A percentile compares a stretch with the other conserved stretches of the same genome.
Conservation (phyloP, 2,329 filamentous ascomycete species). For the Phialemoniopsis sp. region DNA sequence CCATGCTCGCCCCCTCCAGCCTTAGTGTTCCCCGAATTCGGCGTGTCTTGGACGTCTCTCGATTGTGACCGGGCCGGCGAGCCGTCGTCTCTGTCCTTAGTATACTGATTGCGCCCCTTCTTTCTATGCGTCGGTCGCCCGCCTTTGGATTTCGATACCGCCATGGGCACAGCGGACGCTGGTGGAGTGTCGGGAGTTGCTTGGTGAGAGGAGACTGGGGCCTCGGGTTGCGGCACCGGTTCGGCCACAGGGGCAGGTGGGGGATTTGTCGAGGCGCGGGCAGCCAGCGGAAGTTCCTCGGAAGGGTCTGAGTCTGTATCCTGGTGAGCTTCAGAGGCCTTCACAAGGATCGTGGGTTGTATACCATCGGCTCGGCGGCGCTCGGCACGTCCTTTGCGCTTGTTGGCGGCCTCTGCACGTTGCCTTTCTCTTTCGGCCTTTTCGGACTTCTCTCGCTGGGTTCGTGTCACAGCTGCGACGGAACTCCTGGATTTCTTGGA, state of each 20-base stretch:
- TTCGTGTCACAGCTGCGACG: constrained; percentile 40
- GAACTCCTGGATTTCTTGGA: constrained; percentile 55
- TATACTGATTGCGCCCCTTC: constrained; percentile 77
- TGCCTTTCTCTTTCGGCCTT: constrained; percentile 73
- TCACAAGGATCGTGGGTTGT: constrained; percentile 16
- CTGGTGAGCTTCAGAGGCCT: constrained; percentile 28
- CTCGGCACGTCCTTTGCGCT: constrained; percentile 78
- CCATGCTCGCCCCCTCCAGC: constrained; percentile 23
- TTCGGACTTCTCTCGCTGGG: constrained; percentile 59
- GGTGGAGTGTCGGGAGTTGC: constrained; percentile 44
- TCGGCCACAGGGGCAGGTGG: constrained; percentile 9
- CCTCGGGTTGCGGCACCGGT: constrained; percentile 29
- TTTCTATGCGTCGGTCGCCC: constrained; percentile 60
- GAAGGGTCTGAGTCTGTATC: constrained; percentile 65
- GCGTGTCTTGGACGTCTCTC: constrained; percentile 43
- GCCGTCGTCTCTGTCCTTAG: constrained; percentile 62
- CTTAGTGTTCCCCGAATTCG: constrained; percentile 21
- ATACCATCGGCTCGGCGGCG: constrained; percentile 77
- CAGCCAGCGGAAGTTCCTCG: constrained; percentile 58
- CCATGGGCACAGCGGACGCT: constrained; percentile 27
- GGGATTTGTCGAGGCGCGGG: constrained; percentile 25
- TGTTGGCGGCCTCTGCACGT: constrained; percentile 69
- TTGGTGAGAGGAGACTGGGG: constrained; percentile 37
- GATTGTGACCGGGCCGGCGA: constrained; percentile 52
- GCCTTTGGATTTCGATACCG: constrained; percentile 56